Conservation (phyloP, 2,329 filamentous ascomycete genomes). For the Trichoderma asperellum region DNA sequence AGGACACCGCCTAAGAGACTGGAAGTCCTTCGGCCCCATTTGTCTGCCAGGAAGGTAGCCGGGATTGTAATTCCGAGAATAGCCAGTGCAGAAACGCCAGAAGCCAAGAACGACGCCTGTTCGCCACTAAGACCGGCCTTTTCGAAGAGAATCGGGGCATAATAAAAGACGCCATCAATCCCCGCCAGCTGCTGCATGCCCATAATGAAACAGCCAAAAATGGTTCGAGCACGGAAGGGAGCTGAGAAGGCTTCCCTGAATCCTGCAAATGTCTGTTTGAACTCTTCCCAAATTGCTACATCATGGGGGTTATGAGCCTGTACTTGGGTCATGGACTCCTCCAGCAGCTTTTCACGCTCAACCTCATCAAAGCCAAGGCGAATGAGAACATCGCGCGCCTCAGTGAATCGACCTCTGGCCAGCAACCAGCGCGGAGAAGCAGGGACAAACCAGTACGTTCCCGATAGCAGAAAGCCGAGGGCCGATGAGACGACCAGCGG, state of each 20-base stretch:
- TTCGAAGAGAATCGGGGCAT: slow-evolving; percentile 62
- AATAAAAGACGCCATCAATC: slow-evolving; percentile 65
- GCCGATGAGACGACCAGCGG: slow-evolving; percentile 51
- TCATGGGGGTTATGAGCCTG: background rate
- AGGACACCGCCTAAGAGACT: slow-evolving; percentile 56
- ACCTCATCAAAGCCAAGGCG: slow-evolving; percentile 50
- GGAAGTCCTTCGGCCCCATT: slow-evolving; percentile 58
- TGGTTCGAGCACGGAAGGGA: slow-evolving; percentile 50
- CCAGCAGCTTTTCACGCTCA: slow-evolving; percentile 47
- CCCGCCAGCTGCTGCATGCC: slow-evolving; percentile 63
- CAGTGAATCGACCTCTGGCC: slow-evolving; percentile 45
- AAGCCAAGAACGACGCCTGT: slow-evolving; percentile 59
- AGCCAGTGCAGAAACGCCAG: slow-evolving; percentile 60
- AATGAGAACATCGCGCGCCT: slow-evolving; percentile 48
- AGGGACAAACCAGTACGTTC: slow-evolving; percentile 47
- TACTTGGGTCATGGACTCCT: slow-evolving; percentile 35
- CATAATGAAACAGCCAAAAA: slow-evolving; percentile 61
- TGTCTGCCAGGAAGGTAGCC: slow-evolving; percentile 58
- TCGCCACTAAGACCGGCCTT: slow-evolving; percentile 61
- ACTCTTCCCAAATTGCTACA: slow-evolving; percentile 38
- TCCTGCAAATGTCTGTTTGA: slow-evolving; percentile 38
- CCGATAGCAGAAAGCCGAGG: slow-evolving; percentile 37
- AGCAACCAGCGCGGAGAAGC: slow-evolving; percentile 62
- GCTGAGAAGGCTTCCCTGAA: slow-evolving; percentile 43
- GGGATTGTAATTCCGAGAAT: slow-evolving; percentile 60